Evolutionary conservation across 768 basidiomycete species (phyloP).

Genomic region (Cyathus striatus): DNA sequence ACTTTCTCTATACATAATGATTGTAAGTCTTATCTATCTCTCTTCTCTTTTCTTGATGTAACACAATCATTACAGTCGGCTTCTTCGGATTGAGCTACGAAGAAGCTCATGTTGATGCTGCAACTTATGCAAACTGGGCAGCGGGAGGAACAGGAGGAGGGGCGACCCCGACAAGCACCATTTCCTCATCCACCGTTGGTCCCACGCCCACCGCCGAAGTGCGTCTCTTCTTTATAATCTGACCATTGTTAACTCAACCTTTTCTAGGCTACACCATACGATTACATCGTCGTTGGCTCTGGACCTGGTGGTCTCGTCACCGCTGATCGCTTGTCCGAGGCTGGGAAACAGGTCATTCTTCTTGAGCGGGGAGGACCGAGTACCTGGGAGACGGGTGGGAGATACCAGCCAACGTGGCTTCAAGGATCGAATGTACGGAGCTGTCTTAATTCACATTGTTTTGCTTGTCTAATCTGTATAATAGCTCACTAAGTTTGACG

Average conservation of each 20-base stretch:
- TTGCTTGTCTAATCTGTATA: conserved; percentile 7
- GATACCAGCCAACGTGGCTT: conserved; percentile 47
- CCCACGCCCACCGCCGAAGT: conserved; percentile 9
- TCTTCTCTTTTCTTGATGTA: too few relatives aligned
- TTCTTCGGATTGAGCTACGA: conserved; percentile 52
- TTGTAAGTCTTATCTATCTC: conserved; percentile 28
- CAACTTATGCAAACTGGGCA: conserved; percentile 45
- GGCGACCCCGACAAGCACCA: conserved; percentile 5
- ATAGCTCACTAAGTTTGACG: conserved; percentile 63
- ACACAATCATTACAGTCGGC: conserved; percentile 38
- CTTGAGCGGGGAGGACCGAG: conserved; percentile 63
- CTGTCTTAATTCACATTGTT: too few relatives aligned
- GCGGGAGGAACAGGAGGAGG: conserved; percentile 39
- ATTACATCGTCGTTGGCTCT: conserved; percentile 53
- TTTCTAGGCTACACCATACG: conserved; percentile 37
- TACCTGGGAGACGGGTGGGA: conserved; percentile 56
- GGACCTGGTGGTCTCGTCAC: conserved; percentile 56
- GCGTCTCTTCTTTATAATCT: not conserved
- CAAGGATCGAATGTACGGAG: conserved; percentile 35
- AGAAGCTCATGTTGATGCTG: conserved; percentile 37
- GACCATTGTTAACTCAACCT: not conserved
- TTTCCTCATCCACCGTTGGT: conserved; percentile 23
- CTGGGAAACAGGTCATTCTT: conserved; percentile 58
- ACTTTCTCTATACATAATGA: conserved; percentile 56
- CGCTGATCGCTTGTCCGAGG: conserved; percentile 55